A percentile compares a stretch with the other conserved stretches of the same genome.
Conservation (phyloP, 176 grass and related monocot species). For the Paspalum notatum region DNA sequence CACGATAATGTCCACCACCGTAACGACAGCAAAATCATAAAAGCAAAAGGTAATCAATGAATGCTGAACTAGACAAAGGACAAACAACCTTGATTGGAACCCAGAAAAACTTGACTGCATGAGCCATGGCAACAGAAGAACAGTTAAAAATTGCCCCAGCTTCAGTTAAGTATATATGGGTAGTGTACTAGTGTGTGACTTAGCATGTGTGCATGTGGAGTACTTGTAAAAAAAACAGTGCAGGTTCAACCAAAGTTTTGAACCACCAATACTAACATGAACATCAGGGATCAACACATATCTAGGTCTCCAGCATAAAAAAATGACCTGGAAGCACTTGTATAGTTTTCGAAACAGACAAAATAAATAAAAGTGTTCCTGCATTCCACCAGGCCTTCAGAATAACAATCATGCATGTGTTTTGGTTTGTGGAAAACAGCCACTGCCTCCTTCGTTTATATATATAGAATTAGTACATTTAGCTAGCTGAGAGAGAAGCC, state of each 20-base stretch:
- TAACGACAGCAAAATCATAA: background rate
- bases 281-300: background rate
- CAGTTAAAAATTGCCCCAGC: background rate
- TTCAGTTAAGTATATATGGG: background rate
- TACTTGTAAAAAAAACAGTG: conserved; percentile 13
- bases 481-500: background rate
- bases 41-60: background rate
- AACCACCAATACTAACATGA: background rate
- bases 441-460: background rate
- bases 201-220: background rate
- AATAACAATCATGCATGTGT: background rate
- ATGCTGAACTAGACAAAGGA: conserved; percentile 1
- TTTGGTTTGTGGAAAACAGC: background rate
- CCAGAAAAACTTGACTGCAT: background rate
- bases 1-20: conserved; percentile 12
- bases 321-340: background rate
- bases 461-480: background rate
- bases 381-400: background rate
- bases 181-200: background rate
- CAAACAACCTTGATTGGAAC: background rate
- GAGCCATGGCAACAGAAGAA: conserved; percentile 14
- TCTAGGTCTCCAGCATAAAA: background rate
- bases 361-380: background rate
- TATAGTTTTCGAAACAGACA: background rate
- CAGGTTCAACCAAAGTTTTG: background rate